These are phyloP conservation scores for Alternaria sp. DNA, from an alignment of 2,329 filamentous ascomycete genomes.

Conservation along the genomic window DNA sequence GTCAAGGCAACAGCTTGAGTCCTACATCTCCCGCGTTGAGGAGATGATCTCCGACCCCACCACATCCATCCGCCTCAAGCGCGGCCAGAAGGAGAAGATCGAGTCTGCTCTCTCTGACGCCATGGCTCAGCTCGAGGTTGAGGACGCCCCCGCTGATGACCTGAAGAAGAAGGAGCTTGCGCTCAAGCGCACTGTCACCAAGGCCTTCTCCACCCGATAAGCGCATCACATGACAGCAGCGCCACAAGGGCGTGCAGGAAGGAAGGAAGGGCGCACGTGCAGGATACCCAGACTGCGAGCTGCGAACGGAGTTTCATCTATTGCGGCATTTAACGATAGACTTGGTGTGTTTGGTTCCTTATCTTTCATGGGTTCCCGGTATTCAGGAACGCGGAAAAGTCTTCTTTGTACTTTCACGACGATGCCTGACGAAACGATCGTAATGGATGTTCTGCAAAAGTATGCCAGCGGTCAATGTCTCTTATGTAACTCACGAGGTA, in stretches of 20 bases:
- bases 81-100: constrained; percentile 99
- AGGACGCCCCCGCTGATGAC: constrained; percentile 89
- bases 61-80: constrained; percentile 96
- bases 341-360: constrained; percentile 42
- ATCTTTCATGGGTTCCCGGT: constrained; percentile 33
- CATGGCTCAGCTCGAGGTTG: constrained; percentile 96
- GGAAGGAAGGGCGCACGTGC: constrained; percentile 32
- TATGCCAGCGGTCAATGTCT: constrained; percentile 27
- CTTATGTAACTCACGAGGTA: constrained; percentile 27
- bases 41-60: constrained; percentile 98
- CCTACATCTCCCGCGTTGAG: constrained; percentile 97
- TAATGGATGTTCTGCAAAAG: constrained; percentile 34
- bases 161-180: constrained; percentile 99
- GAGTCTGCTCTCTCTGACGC: constrained; percentile 96
- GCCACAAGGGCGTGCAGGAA: constrained; percentile 16
- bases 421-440: constrained; percentile 35
- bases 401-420: constrained; percentile 37
- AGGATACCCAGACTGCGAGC: constrained; percentile 40
- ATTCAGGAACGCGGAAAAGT: constrained; percentile 34
- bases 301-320: constrained; percentile 37
- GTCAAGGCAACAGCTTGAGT: constrained; percentile 98
- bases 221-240: constrained; percentile 15
- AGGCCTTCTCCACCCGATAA: constrained; percentile 94
- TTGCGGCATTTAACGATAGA: constrained; percentile 46
- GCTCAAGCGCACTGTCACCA: constrained; percentile 96